Base-by-base conservation (phyloP, 257 asterid genomes). In the Nicotiana noctiflora region DNA sequence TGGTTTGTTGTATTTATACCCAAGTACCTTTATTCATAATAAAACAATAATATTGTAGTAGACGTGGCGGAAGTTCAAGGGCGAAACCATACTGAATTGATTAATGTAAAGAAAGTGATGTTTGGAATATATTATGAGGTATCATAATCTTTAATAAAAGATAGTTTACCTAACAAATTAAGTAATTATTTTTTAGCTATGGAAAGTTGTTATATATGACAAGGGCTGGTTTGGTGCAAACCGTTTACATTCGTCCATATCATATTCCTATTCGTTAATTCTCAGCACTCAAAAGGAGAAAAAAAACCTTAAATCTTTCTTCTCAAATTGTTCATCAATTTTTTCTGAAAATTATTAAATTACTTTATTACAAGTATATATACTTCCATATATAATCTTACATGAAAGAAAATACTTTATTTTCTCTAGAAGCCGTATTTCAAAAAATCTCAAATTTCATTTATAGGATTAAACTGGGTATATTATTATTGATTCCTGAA, bases 41-140 rank as follows among this genome's bases (percentile, higher is more conserved):
- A 44, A 21, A 21, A 70, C 13, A 21, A 17, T 2, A 74, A 49
- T 23, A 60, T 49, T 15, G 9, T 23, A 13, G 37, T 14, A 14
- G 44, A 74, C 61, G 78, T 74, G 78, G 61, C 61, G 25, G 25
- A 70, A 74, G 15, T 14, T 74, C 23, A 74, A 74, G 79, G 78
- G 61, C 8, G 1, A 23, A 6, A 34, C 55, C 12, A 32, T 32
- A 32, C 37, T 0, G 37, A 32, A 32, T 32, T 32, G 37, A 32
- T 32, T 32, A 32, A 32, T 32, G 7, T 32, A 32, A 32, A 32
- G 37, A 32, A 72, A 72, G 60, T 46, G 60, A n/a, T 21, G 23
- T 40, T 13, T 17, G 21, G 56, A 72, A 46, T 14, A 23, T 72
- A 72, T 46, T 46, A 12, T 72, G 14, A 40, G 3, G 52, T 70